A percentile compares a stretch with the other conserved stretches of the same genome.
These are phyloP conservation scores for Solanum pinnatisectum DNA, from an alignment of 257 asterid genomes.

Conservation along the genomic window DNA sequence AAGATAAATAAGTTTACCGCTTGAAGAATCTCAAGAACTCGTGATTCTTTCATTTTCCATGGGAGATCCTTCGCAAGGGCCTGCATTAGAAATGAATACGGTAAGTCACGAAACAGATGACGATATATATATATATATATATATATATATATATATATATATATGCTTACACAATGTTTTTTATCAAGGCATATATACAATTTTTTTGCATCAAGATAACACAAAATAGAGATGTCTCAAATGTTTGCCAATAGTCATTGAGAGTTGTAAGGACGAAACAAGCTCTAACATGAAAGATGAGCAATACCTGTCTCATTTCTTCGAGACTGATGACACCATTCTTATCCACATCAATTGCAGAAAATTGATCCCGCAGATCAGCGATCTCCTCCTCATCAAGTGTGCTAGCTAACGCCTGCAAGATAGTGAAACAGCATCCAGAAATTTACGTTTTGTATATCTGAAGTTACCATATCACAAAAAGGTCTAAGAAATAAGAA, in stretches of 20 bases:
- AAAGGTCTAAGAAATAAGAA: background rate
- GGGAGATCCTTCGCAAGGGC: conserved; percentile 90
- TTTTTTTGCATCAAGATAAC: background rate
- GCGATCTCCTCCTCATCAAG: conserved; percentile 73
- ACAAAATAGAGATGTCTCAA: background rate
- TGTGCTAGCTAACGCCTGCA: conserved; percentile 77
- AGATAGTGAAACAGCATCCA: background rate
- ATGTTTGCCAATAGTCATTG: background rate
- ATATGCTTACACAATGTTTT: background rate
- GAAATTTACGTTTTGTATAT: background rate
- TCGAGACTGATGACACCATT: conserved; percentile 77
- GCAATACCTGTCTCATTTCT: conserved; percentile 79
- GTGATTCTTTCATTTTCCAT: conserved; percentile 78
- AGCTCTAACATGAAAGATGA: background rate
- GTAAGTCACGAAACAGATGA: background rate
- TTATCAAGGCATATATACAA: background rate
- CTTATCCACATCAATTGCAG: conserved; percentile 81
- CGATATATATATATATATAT: background rate
- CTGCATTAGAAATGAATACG: conserved; percentile 17
- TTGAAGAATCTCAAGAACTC: conserved; percentile 75
- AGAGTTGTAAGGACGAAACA: background rate
- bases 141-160: background rate
- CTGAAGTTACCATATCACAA: background rate
- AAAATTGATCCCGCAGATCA: conserved; percentile 74
- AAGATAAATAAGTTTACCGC: conserved; percentile 38